Base-by-base conservation (phyloP, 2,329 filamentous ascomycete genomes). In the Cyphellophora attinorum region DNA sequence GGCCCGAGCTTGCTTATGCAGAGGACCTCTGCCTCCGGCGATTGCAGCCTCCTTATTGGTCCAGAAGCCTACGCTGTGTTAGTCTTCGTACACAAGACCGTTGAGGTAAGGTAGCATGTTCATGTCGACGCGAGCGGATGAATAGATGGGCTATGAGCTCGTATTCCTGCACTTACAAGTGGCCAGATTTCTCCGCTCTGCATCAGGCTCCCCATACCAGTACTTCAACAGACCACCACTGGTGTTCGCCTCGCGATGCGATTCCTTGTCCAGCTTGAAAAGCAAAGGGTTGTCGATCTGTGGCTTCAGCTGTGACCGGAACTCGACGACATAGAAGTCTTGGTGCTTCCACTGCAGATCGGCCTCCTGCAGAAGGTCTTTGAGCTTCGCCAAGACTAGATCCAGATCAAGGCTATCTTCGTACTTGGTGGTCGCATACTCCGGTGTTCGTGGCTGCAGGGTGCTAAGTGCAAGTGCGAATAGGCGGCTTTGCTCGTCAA, bases 211-310 rank as follows among this genome's bases (percentile, higher is more conserved):
- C 2, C 85, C 85, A 57, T 93, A 94, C 85, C 88, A 94, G 59
- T 95, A 94, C 73, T 93, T 93, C 52, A 94, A 61, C 52, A 95
- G 72, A 0, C 85, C 85, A 5, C 86, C 86, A 50, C 77, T 83
- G 25, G 70, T 70, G 12, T 79, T 79, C 10, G 88, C 88, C 56
- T 94, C 86, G 15, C 73, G 68, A 55, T 94, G 86, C 5, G 82
- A 82, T 39, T 76, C 76, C 52, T 79, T 78, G 58, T 94, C 88
- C 19, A 94, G 68, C 16, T 69, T 67, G 27, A 78, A 78, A 25
- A 94, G 69, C 39, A 80, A 68, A 8, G 72, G 72, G 39, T 76
- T 75, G 42, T 85, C 75, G 2, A 79, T 81, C 10, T 67, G 72
- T 2, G 71, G 66, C 23, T 77, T 76, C 37, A 94, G 74, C 44